Evolutionary conservation across 1,139 yeast species (phyloP).

Genomic region (Yamadazyma mexicana): DNA sequence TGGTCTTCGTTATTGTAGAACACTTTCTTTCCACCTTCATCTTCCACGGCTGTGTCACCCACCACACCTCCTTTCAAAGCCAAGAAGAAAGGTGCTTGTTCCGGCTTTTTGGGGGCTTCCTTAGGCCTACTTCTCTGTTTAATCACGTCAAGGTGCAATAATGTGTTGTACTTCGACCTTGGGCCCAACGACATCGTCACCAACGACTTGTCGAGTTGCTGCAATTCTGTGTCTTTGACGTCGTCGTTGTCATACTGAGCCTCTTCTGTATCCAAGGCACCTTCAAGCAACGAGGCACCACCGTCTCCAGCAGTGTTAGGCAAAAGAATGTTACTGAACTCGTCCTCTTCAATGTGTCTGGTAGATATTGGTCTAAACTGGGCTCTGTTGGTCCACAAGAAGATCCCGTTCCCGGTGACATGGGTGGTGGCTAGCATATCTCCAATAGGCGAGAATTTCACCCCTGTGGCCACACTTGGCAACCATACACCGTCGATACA

Average conservation of each 20-base stretch:
- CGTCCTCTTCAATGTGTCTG: conserved; percentile 73
- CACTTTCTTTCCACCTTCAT: conserved; percentile 43
- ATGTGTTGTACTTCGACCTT: conserved; percentile 72
- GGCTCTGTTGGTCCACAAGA: conserved; percentile 89
- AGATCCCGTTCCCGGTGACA: conserved; percentile 85
- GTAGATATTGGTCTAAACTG: conserved; percentile 78
- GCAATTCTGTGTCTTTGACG: conserved; percentile 41
- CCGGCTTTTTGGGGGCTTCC: conserved; percentile 86
- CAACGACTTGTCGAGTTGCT: conserved; percentile 64
- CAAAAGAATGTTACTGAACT: conserved; percentile 55
- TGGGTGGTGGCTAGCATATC: conserved; percentile 93
- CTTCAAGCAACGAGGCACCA: conserved; percentile 73
- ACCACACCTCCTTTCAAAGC: conserved; percentile 62
- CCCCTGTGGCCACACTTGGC: conserved; percentile 74
- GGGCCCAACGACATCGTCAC: conserved; percentile 79
- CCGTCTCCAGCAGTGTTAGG: conserved; percentile 89
- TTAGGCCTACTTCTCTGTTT: conserved; percentile 85
- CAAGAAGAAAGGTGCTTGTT: conserved; percentile 79
- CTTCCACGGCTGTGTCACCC: conserved; percentile 67
- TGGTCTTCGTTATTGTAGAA: conserved; percentile 6
- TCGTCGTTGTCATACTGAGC: conserved; percentile 24
- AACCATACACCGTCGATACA: conserved; percentile 90
- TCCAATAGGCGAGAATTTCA: conserved; percentile 84
- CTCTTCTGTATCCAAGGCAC: conserved; percentile 50
- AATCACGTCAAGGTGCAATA: conserved; percentile 80